Evolutionary conservation across 2,329 filamentous ascomycete genomes (phyloP).

Genomic region (Fusarium sp.): DNA sequence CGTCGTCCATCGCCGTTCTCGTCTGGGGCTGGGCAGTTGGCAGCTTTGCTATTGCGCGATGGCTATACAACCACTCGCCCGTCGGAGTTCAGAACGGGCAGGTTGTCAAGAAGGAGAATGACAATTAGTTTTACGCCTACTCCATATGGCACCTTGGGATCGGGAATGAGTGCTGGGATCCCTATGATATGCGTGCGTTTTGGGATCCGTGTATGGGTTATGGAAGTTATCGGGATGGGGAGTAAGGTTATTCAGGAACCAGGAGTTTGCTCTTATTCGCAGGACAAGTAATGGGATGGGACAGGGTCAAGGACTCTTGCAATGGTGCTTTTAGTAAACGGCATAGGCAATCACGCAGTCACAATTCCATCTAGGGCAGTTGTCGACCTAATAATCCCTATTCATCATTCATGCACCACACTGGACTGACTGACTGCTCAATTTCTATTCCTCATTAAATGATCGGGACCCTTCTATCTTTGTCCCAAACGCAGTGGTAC

Average conservation of each 20-base stretch:
- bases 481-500: slow-evolving; percentile 39
- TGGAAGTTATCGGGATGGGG: slow-evolving; percentile 2
- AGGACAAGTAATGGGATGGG: background rate
- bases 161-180: slow-evolving; percentile 18
- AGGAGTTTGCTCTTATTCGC: background rate
- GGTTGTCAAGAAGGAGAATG: slow-evolving; percentile 40
- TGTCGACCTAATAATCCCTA: slow-evolving; percentile 1
- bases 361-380: slow-evolving; percentile 1
- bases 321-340: background rate
- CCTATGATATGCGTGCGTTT: slow-evolving; percentile 24
- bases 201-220: slow-evolving; percentile 22
- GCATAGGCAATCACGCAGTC: slow-evolving; percentile 1
- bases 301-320: background rate
- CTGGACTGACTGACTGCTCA: slow-evolving; percentile 12
- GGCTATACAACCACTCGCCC: slow-evolving; percentile 56
- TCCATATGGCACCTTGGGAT: slow-evolving; percentile 12
- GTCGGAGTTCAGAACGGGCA: slow-evolving; percentile 40
- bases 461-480: slow-evolving; percentile 37
- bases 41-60: slow-evolving; percentile 63
- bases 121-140: slow-evolving; percentile 22
- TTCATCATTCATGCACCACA: background rate
- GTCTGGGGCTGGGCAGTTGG: slow-evolving; percentile 75
- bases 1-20: slow-evolving; percentile 69
- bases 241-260: slow-evolving; percentile 1
- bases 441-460: slow-evolving; percentile 41